Conservation (phyloP, 208 protist genomes). For the Zelonia costaricensis region DNA sequence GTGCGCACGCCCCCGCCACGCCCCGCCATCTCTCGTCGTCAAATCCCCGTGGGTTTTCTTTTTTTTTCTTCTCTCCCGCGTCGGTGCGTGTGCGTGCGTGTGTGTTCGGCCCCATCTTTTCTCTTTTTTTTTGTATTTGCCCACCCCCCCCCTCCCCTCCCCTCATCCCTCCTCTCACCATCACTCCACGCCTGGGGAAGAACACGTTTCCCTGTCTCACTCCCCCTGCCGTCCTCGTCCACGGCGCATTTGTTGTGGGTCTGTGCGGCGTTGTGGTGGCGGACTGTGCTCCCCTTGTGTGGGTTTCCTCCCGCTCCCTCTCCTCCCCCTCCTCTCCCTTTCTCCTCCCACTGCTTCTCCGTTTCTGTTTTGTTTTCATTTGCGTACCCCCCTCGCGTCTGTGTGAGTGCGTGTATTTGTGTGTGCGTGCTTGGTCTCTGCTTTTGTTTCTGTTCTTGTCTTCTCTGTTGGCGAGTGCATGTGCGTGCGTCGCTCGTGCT, state of each 20-base stretch:
- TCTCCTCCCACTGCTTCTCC: not conserved
- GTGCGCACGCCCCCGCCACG: not conserved
- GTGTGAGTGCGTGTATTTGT: too few species aligned
- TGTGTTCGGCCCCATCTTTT: not conserved
- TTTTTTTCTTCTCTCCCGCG: not conserved
- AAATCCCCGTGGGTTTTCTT: not conserved
- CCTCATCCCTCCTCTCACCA: not conserved
- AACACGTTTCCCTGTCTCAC: not conserved
- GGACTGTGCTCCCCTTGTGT: not conserved
- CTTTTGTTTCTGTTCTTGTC: conserved; percentile 1
- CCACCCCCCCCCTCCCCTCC: not conserved
- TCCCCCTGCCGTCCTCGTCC: not conserved
- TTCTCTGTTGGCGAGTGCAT: not conserved
- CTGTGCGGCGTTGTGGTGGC: too few species aligned
- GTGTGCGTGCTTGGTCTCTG: not conserved
- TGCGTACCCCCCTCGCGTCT: too few species aligned
- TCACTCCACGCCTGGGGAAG: not conserved
- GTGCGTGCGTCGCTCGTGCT: not conserved
- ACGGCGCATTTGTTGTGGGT: too few species aligned
- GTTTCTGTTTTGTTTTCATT: not conserved
- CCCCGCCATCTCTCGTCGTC: not conserved
- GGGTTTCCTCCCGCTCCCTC: not conserved
- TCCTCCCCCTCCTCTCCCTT: not conserved
- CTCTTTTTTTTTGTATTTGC: not conserved
- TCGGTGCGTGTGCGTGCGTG: not conserved